Evolutionary conservation across 1,139 yeast species (phyloP), one percentile per base, ranked within the genome.

Genomic region (Pichia sp.): DNA sequence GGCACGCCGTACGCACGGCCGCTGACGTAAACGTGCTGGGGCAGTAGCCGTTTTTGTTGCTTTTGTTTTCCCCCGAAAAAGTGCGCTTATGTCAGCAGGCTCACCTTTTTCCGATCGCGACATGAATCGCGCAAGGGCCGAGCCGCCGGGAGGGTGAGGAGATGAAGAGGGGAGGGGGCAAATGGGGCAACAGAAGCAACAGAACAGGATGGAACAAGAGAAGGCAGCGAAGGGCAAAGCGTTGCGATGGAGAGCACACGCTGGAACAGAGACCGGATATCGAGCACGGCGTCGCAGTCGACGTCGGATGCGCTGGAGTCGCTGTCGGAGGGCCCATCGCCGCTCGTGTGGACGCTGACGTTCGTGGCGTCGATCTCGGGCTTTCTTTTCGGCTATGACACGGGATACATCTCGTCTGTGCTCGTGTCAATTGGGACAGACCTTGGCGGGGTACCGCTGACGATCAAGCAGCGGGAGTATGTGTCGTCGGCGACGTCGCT

Each of bases 311-410:
- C 50, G 3, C 14, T 53, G 27, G 56, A 54, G 3, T 30, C 50
- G 4, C 40, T 48, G 1, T 30, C 50, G 10, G 51, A 49, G 5
- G 30, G 46, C 3, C 66, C 68, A 5, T 62, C 70, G 0, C 36
- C 54, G 2, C 36, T 67, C 16, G 65, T 67, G 6, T 46, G 63
- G 36, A 46, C 49, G 3, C 52, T 67, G 38, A 66, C 71, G 0
- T 53, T 62, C 31, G 56, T 65, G 17, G 66, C 70, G 0, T 80
- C 84, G 7, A 75, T 81, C 30, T 79, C 83, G 0, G 85, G 85
- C 6, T 79, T 80, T 61, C 79, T 80, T 82, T 81, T 81, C 66
- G 85, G 85, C 27, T 81, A 81, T 63, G 85, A 81, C 62, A 81
- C 85, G 3, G 85, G 85, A 3, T 81, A 81, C 63, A 80, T 81